Conservation (phyloP, 1,284 basidiomycete genomes). For the Tilletia indica region DNA sequence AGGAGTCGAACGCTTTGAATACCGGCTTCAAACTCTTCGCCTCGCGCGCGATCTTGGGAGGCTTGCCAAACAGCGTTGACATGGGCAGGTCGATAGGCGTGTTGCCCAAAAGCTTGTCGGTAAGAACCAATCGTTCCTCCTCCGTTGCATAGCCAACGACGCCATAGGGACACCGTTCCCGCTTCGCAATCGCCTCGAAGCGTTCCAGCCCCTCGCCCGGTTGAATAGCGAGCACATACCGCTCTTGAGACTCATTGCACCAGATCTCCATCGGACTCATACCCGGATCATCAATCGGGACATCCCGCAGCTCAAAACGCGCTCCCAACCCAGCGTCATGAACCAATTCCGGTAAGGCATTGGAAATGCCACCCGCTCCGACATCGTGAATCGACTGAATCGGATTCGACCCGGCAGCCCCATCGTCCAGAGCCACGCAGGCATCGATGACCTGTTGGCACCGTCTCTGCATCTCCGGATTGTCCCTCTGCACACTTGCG, state of each 20-base stretch:
- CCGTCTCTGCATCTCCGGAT: slow-evolving; percentile 95
- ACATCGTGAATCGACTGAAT: slow-evolving; percentile 98
- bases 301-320: slow-evolving; percentile 88
- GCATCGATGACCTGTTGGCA: slow-evolving; percentile 97
- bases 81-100: slow-evolving; percentile 87
- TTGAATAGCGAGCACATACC: slow-evolving; percentile 76
- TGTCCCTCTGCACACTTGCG: slow-evolving; percentile 93
- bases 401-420: slow-evolving; percentile 61
- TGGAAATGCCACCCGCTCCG: slow-evolving; percentile 92
- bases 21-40: slow-evolving; percentile 65
- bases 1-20: slow-evolving; percentile 69
- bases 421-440: slow-evolving; percentile 41
- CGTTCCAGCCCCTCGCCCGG: slow-evolving; percentile 37
- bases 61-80: slow-evolving; percentile 94
- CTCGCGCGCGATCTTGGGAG: slow-evolving; percentile 82
- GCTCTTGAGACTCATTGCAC: slow-evolving; percentile 99
- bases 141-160: slow-evolving; percentile 82
- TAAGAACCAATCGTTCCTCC: slow-evolving; percentile 76
- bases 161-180: slow-evolving; percentile 90
- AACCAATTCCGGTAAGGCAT: slow-evolving; percentile 93
- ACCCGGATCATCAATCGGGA: slow-evolving; percentile 82
- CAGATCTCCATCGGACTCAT: slow-evolving; percentile 99
- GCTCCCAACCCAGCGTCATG: slow-evolving; percentile 90
- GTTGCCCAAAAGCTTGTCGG: slow-evolving; percentile 75
- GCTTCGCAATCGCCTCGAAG: slow-evolving; percentile 76